Evolutionary conservation across 768 basidiomycete genomes (phyloP).

Genomic region (Tulasnella sp.): DNA sequence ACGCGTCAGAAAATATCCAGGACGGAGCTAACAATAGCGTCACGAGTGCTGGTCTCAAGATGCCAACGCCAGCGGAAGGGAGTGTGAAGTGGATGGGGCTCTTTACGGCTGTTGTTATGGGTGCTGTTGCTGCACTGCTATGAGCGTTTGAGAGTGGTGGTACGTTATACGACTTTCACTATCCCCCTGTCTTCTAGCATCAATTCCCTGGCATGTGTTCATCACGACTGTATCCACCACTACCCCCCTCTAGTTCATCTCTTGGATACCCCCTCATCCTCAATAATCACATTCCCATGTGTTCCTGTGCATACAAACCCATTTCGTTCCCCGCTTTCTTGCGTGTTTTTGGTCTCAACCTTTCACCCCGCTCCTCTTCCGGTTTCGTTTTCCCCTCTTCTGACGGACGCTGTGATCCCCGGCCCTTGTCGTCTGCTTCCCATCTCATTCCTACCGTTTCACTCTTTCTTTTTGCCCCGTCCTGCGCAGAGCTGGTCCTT

Average conservation of each 20-base stretch:
- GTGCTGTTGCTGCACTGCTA: background rate
- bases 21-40: background rate
- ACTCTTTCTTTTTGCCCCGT: too few relatives aligned
- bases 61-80: background rate
- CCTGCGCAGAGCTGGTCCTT: too few relatives aligned
- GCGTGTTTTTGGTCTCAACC: too few relatives aligned
- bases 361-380: too few relatives aligned
- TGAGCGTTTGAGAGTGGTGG: background rate
- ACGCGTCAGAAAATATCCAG: background rate
- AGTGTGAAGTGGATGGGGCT: background rate
- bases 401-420: too few relatives aligned
- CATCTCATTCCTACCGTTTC: too few relatives aligned
- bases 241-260: background rate
- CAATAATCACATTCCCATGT: too few relatives aligned
- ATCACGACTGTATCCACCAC: background rate
- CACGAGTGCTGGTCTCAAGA: background rate
- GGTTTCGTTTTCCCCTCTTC: too few relatives aligned
- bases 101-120: slow-evolving; percentile 1
- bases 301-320: too few relatives aligned
- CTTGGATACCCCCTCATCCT: too few relatives aligned
- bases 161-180: background rate
- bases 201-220: background rate
- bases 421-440: too few relatives aligned
- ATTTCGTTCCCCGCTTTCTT: too few relatives aligned
- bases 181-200: background rate